Percentiles rank a stretch among this genome's conserved stretches.
phyloP scores from a whole-genome alignment of 2,329 filamentous ascomycete species.

The Cercospora sp. region DNA sequence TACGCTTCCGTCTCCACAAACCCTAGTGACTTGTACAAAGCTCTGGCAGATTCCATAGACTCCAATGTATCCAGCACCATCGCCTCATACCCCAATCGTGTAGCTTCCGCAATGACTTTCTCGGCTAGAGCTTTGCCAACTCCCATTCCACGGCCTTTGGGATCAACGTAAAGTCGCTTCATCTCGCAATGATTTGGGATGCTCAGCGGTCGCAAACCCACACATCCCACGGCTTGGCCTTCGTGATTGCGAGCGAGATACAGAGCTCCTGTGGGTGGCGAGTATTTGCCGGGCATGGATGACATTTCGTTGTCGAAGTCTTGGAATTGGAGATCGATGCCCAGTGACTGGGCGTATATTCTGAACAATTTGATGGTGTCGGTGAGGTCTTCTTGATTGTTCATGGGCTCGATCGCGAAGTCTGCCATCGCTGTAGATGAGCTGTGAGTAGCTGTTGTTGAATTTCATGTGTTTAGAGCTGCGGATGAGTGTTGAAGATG shows the following conservation, averaged over 20 bases:
- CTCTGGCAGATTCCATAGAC: conserved; percentile 53
- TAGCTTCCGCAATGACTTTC: conserved; percentile 48
- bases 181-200: conserved; percentile 46
- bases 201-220: conserved; percentile 49
- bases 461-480: background rate
- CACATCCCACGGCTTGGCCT: conserved; percentile 49
- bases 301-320: conserved; percentile 55
- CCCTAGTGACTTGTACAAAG: conserved; percentile 52
- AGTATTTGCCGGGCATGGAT: conserved; percentile 57
- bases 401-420: conserved; percentile 41
- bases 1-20: conserved; percentile 56
- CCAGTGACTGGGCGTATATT: conserved; percentile 46
- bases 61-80: conserved; percentile 59
- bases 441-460: background rate
- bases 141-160: conserved; percentile 51
- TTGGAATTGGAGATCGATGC: conserved; percentile 59
- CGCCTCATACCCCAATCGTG: conserved; percentile 51
- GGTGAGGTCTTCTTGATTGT: conserved; percentile 45
- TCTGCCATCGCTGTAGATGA: background rate
- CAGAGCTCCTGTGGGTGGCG: conserved; percentile 48
- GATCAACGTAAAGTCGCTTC: conserved; percentile 58
- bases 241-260: conserved; percentile 48
- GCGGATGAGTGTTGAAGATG: background rate
- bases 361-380: conserved; percentile 42
- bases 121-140: conserved; percentile 52